Conservation (phyloP, 2,329 filamentous ascomycete genomes). For the Venturiaceae sp. region DNA sequence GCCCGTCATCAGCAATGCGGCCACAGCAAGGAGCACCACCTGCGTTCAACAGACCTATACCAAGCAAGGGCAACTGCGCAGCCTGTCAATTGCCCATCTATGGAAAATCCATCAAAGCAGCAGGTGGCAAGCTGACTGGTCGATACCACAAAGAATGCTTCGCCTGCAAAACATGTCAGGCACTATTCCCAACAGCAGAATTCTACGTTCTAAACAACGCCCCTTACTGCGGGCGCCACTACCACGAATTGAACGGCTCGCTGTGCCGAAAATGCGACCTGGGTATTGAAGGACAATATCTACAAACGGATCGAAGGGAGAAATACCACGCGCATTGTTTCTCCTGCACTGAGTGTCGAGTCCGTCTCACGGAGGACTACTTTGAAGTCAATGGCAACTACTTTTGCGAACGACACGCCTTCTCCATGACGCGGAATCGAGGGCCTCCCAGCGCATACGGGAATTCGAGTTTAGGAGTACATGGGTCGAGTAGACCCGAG, state of each 20-base stretch:
- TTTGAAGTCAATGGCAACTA: constrained; percentile 75
- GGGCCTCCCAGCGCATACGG: neutral
- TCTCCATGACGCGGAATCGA: constrained; percentile 18
- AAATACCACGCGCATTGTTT: constrained; percentile 89
- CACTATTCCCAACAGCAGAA: constrained; percentile 74
- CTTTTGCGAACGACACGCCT: constrained; percentile 83
- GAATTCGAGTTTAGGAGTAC: neutral
- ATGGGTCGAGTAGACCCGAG: constrained; percentile 16
- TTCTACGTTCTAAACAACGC: constrained; percentile 86
- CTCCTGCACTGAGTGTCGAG: constrained; percentile 68
- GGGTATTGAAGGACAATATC: constrained; percentile 89
- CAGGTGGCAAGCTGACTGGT: constrained; percentile 82
- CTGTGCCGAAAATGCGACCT: constrained; percentile 69
- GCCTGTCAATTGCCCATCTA: constrained; percentile 70
- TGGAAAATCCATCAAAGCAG: constrained; percentile 88
- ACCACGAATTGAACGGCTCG: constrained; percentile 83
- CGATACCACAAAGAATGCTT: constrained; percentile 92
- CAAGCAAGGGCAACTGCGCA: constrained; percentile 46
- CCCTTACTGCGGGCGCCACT: constrained; percentile 87
- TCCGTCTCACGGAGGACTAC: constrained; percentile 68
- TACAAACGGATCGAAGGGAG: constrained; percentile 66
- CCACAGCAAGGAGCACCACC: neutral
- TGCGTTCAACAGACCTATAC: neutral
- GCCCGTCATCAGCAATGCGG: neutral
- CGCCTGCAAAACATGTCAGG: constrained; percentile 73